Evolutionary conservation across 139 green algal genomes (phyloP).

Genomic region (Picochlorum sp.): DNA sequence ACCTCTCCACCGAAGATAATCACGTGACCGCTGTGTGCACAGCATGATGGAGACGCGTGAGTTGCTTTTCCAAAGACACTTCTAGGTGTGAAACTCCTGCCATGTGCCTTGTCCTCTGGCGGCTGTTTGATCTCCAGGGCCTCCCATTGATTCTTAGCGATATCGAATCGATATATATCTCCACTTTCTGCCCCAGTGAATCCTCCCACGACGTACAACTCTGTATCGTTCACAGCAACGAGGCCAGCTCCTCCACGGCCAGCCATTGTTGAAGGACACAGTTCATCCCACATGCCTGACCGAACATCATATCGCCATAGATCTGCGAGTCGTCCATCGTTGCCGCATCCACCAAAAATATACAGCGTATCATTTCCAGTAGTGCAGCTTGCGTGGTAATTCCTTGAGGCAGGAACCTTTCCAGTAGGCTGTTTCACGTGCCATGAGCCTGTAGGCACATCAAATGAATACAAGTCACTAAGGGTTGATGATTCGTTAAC

Average conservation of each 20-base stretch:
- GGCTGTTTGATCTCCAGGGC: neutral
- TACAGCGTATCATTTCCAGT: neutral
- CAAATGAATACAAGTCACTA: slow-evolving; percentile 7
- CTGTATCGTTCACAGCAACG: neutral
- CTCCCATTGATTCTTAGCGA: neutral
- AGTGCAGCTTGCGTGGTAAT: neutral
- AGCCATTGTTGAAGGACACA: neutral
- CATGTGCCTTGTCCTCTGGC: neutral
- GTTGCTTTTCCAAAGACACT: slow-evolving; percentile 9
- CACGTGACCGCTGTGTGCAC: neutral
- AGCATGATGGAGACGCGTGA: neutral
- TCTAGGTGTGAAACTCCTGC: slow-evolving; percentile 5
- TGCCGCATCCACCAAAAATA: slow-evolving; percentile 16
- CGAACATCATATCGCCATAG: slow-evolving; percentile 11
- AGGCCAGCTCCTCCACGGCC: slow-evolving; percentile 10
- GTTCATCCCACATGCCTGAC: slow-evolving; percentile 3
- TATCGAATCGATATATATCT: slow-evolving; percentile 8
- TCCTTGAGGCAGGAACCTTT: neutral
- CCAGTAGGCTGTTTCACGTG: neutral
- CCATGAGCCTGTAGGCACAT: slow-evolving; percentile 3
- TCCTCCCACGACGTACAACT: slow-evolving; percentile 6
- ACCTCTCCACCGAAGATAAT: slow-evolving; percentile 14
- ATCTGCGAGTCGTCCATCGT: slow-evolving; percentile 3
- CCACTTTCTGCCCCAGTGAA: slow-evolving; percentile 3
- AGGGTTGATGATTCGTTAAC: slow-evolving; percentile 7